A percentile compares a stretch with the other conserved stretches of the same genome.
Conservation (phyloP, 805 yeast species). For the Wickerhamomyces silvicola region DNA sequence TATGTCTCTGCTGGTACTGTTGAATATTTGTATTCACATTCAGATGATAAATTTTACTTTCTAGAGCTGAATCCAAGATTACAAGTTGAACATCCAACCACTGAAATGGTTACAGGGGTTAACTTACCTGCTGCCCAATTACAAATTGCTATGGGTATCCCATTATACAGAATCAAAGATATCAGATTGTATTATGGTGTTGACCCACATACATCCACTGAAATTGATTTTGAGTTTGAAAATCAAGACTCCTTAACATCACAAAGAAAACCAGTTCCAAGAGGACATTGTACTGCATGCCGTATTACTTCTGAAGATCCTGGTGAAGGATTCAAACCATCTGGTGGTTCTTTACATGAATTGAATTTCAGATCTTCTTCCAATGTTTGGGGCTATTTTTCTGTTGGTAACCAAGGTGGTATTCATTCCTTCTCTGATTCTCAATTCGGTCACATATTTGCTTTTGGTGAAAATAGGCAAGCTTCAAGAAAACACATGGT, state of each 20-base stretch:
- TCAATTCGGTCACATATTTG: slow-evolving; percentile 98
- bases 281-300: slow-evolving; percentile 98
- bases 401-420: slow-evolving; percentile 93
- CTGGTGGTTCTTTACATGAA: slow-evolving; percentile 95
- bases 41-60: slow-evolving; percentile 92
- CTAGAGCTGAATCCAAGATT: slow-evolving; percentile 96
- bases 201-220: slow-evolving; percentile 88
- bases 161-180: slow-evolving; percentile 90
- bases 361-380: slow-evolving; percentile 95
- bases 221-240: slow-evolving; percentile 85
- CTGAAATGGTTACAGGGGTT: slow-evolving; percentile 99
- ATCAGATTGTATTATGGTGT: slow-evolving; percentile 91
- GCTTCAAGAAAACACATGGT: slow-evolving; percentile 99
- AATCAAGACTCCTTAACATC: slow-evolving; percentile 61
- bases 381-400: slow-evolving; percentile 99
- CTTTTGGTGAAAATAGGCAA: slow-evolving; percentile 97
- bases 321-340: slow-evolving; percentile 98
- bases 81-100: slow-evolving; percentile 99
- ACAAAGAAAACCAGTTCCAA: slow-evolving; percentile 91
- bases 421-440: slow-evolving; percentile 98
- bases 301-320: slow-evolving; percentile 99
- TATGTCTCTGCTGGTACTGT: slow-evolving; percentile 99
- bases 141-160: slow-evolving; percentile 99
- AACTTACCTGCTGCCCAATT: slow-evolving; percentile 97
- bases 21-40: slow-evolving; percentile 90